Conservation (phyloP, 768 basidiomycete genomes). For the Lactarius trivialis region DNA sequence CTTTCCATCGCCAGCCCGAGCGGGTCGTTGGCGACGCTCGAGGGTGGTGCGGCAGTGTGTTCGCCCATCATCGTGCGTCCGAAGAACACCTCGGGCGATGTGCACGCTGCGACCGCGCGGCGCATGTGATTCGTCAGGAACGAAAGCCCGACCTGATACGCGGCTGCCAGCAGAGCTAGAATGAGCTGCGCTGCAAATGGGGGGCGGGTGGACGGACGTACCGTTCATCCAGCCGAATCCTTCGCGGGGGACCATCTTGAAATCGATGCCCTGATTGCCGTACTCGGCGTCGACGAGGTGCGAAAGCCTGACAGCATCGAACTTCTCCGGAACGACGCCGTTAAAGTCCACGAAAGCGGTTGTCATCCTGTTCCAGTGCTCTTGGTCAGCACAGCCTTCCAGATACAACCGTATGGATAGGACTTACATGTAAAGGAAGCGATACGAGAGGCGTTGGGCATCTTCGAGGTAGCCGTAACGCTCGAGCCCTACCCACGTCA, state of each 20-base stretch:
- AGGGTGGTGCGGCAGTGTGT: constrained; percentile 32
- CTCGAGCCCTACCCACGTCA: constrained; percentile 96
- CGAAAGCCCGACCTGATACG: constrained; percentile 94
- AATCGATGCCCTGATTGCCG: constrained; percentile 93
- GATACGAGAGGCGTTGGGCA: constrained; percentile 86
- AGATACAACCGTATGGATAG: not conserved
- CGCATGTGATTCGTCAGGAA: constrained; percentile 93
- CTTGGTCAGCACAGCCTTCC: constrained; percentile 5
- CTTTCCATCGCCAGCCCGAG: constrained; percentile 37
- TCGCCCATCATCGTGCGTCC: constrained; percentile 36
- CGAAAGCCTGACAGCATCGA: constrained; percentile 92
- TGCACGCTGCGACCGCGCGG: constrained; percentile 91
- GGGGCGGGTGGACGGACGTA: constrained; percentile 32
- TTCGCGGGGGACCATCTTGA: constrained; percentile 94
- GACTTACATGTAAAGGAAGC: constrained; percentile 93
- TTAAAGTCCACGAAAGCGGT: constrained; percentile 95
- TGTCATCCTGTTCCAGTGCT: constrained; percentile 60
- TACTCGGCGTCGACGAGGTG: constrained; percentile 98
- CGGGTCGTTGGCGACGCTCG: constrained; percentile 31
- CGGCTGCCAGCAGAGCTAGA: constrained; percentile 48
- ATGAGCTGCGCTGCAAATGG: not conserved
- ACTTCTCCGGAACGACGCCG: constrained; percentile 98
- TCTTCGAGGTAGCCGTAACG: constrained; percentile 94
- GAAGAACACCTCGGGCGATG: constrained; percentile 88
- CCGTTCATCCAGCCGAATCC: constrained; percentile 99